Percentiles rank a stretch among this genome's conserved stretches.
phyloP scores from a whole-genome alignment of 768 basidiomycete species.

The Naganishia antarctica region DNA sequence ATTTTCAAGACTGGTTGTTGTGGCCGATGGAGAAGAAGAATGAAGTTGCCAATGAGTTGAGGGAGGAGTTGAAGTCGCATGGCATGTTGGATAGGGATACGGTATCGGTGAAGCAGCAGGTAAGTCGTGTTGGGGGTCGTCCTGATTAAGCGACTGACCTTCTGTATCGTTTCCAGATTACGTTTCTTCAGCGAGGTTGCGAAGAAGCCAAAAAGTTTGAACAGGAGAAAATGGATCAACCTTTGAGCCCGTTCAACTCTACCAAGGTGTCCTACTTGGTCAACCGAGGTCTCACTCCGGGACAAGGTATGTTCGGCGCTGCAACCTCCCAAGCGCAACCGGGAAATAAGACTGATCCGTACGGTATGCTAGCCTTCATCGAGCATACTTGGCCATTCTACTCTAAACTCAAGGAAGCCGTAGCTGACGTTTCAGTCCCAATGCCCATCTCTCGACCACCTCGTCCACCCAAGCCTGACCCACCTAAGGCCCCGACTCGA shows the following conservation, averaged over 20 bases:
- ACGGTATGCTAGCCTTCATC: constrained; percentile 14
- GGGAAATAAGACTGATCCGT: too few relatives aligned
- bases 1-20: not conserved
- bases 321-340: too few relatives aligned
- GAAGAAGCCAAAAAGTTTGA: constrained; percentile 19
- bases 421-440: not conserved
- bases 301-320: constrained; percentile 6
- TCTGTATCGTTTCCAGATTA: not conserved
- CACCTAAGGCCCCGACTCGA: not conserved
- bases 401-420: constrained; percentile 5
- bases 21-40: constrained; percentile 1
- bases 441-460: constrained; percentile 3
- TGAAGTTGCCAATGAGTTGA: not conserved
- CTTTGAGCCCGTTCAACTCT: not conserved
- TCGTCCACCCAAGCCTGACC: not conserved
- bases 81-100: constrained; percentile 17
- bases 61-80: constrained; percentile 11
- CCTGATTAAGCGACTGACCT: not conserved
- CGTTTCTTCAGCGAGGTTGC: not conserved
- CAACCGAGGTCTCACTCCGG: not conserved
- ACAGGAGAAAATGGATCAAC: constrained; percentile 14
- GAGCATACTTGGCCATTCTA: constrained; percentile 10
- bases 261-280: constrained; percentile 13
- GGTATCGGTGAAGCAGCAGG: constrained; percentile 4
- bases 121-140: not conserved